Evolutionary conservation across 1,139 yeast species (phyloP), one percentile per base, ranked within the genome.

Genomic region (Scheffersomyces parashehatae): DNA sequence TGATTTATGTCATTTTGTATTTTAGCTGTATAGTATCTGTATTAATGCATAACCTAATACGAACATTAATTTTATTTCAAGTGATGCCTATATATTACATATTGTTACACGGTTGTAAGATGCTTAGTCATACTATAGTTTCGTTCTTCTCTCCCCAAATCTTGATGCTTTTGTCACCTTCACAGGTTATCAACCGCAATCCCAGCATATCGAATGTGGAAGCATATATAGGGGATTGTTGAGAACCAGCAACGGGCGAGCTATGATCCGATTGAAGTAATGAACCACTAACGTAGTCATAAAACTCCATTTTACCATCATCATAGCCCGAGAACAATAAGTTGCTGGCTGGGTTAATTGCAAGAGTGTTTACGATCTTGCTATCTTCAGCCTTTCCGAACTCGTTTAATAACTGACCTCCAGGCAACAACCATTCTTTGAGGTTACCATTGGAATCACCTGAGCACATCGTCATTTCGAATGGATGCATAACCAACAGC

Each of bases 131-230:
- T 6, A 6, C 26, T 6, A 3, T 13, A 9, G 5, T 31, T 20
- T 31, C 15, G n/a, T 14, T 31, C 41, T 71, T 78, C 50, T 81
- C 84, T 39, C 75, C 81, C 97, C 97, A 93, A 1, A 93, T 70
- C 60, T 90, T 89, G 39, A 93, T 81, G 55, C 90, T 85, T 63
- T 90, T 91, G 63, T 93, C 99, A 9, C 90, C 85, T 56, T 88
- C 96, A 41, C 97, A 89, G 0, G 97, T 88, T 15, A 93, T 76
- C 45, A 93, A 67, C 36, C 97, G 75, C 53, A 84, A 64, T 0
- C 98, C 97, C 51, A 89, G 83, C 60, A 75, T 71, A 62, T 93
- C 98, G 62, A 89, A 90, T 1, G 81, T 62, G 35, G 91, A 79
- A 9, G 91, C 79, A 51, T 85, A 75, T 3, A 91, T 79, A 8